Evolutionary conservation across 345 rosid genomes (phyloP).

Genomic region (Hirschfeldia incana): DNA sequence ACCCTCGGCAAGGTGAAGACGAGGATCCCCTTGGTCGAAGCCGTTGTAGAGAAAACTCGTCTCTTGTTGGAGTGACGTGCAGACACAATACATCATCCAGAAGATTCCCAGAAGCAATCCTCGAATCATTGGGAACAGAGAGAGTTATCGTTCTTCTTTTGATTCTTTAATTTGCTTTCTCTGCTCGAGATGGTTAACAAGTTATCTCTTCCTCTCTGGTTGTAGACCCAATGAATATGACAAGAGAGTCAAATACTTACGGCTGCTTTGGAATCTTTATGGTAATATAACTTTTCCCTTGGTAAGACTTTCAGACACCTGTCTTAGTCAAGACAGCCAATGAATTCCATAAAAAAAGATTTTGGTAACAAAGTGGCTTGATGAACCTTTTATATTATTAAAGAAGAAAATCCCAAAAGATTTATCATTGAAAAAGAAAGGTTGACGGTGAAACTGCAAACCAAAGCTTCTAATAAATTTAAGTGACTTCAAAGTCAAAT

Average conservation of each 20-base stretch:
- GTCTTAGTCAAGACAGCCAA: slow-evolving; percentile 1
- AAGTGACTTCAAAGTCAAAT: background rate
- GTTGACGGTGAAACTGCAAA: background rate
- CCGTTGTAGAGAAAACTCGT: slow-evolving; percentile 32
- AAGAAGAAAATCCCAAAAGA: background rate
- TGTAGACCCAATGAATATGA: slow-evolving; percentile 24
- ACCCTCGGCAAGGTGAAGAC: slow-evolving; percentile 31
- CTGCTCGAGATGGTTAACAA: background rate
- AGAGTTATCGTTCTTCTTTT: background rate
- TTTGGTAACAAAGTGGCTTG: background rate
- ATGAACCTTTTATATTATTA: background rate
- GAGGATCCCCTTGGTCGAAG: slow-evolving; percentile 40
- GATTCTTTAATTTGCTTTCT: background rate
- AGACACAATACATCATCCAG: slow-evolving; percentile 23
- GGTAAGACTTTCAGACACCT: slow-evolving; percentile 28
- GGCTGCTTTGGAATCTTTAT: slow-evolving; percentile 27
- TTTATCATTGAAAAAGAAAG: background rate
- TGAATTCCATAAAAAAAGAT: background rate
- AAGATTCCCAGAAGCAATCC: slow-evolving; percentile 18
- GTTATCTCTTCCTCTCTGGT: slow-evolving; percentile 19
- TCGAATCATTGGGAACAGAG: slow-evolving; percentile 34
- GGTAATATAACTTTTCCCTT: slow-evolving; percentile 12
- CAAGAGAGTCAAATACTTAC: slow-evolving; percentile 15
- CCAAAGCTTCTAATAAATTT: background rate
- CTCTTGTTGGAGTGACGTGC: slow-evolving; percentile 29